Base-by-base conservation (phyloP, 1,284 basidiomycete species). In the Ustilago curta region DNA sequence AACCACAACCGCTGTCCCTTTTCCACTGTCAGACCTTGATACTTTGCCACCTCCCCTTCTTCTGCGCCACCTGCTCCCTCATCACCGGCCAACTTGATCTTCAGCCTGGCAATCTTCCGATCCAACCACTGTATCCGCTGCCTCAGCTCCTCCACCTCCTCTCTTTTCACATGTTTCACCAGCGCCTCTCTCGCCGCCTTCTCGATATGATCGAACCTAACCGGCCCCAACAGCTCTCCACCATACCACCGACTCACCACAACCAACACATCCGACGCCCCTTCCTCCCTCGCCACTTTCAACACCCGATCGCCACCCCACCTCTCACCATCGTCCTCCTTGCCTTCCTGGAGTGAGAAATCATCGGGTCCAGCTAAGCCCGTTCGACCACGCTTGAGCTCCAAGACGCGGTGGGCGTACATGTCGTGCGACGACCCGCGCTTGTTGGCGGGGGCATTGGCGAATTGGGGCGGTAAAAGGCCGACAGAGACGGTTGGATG, bases 181-280 rank as follows among this genome's bases (percentile, higher is more conserved):
- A 92, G 91, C 8, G 92, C 92, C 79, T 92, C 91, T 16, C 87
- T 85, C 2, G 92, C 87, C 78, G 91, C 93, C 4, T 88, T 89
- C 81, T 91, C 90, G 67, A 94, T 91, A 76, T 94, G 92, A 1
- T 88, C 85, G 83, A 93, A 94, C n/a, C 93, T 87, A 11, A 87
- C 88, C 11, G 90, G 89, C 2, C 90, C 90, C 4, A 91, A 83
- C 86, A 93, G 86, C 27, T 88, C 89, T 9, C 93, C 93, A 0
- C 92, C 93, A 77, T 91, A 94, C 91, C 92, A 84, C 14, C 81
- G 59, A 53, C 80, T 83, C 27, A 84, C 83, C 1, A 84, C 62
- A 4, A 82, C 79, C 21, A 84, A 55, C 14, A 81, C 74, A 40
- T 84, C 82, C 9, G 69, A 69, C 3, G 81, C 82, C 4, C 83